Evolutionary conservation across 1,284 basidiomycete species (phyloP).

Genomic region (Crepidotus sp.): DNA sequence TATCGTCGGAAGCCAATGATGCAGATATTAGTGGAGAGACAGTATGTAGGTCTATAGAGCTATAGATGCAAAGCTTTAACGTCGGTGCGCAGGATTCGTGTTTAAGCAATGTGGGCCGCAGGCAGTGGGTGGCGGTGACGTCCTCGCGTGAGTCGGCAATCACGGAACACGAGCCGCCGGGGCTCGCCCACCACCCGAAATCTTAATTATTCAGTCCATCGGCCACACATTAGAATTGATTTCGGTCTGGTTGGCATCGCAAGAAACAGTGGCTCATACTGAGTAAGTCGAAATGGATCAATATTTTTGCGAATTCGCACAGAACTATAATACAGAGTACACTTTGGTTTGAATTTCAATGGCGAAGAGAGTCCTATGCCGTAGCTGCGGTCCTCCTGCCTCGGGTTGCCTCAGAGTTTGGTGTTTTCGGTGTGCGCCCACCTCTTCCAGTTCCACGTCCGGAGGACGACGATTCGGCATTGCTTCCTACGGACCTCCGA

Average conservation of each 20-base stretch:
- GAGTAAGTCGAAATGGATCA: no score
- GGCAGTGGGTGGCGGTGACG: no score
- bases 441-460: slow-evolving; percentile 11
- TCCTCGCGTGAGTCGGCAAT: no score
- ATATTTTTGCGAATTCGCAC: slow-evolving; percentile 1
- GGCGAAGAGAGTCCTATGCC: background rate
- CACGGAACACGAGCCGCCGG: no score
- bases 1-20: background rate
- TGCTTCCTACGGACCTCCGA: slow-evolving; percentile 7
- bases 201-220: no score
- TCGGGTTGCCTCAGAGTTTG: slow-evolving; percentile 5
- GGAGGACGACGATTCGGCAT: slow-evolving; percentile 7
- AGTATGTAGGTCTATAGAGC: background rate
- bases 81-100: no score
- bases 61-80: background rate
- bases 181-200: no score
- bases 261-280: no score
- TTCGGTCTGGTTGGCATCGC: no score
- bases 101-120: no score
- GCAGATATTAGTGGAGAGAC: background rate
- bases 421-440: slow-evolving; percentile 3
- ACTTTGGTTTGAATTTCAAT: slow-evolving; percentile 7
- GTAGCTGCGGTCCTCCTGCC: slow-evolving; percentile 6
- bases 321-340: slow-evolving; percentile 10
- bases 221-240: no score